These are phyloP conservation scores for Ophiocordyceps sinensis DNA, from an alignment of 2,329 filamentous ascomycete species.

Conservation along the genomic window DNA sequence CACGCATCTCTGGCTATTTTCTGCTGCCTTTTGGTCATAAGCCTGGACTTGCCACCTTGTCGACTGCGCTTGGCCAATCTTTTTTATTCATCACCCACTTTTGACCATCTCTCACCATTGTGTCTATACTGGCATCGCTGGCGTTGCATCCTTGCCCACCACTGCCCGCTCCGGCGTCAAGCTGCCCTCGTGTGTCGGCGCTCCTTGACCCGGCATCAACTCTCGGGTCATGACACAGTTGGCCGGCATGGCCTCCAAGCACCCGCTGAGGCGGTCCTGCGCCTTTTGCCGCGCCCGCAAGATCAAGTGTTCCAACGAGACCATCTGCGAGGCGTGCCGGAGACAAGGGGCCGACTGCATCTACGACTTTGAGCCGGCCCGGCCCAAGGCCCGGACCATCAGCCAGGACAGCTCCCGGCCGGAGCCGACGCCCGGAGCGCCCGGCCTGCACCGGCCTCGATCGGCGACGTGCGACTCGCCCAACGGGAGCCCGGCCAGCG, in stretches of 20 bases:
- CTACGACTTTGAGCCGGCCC: conserved; percentile 20
- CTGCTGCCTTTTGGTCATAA: background rate
- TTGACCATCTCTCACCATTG: too few relatives aligned
- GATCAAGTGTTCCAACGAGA: conserved; percentile 23
- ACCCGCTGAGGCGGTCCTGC: conserved; percentile 19
- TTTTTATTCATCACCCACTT: too few relatives aligned
- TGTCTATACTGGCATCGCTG: background rate
- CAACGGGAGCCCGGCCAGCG: conserved; percentile 10
- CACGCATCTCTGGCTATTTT: background rate
- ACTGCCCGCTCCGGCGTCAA: background rate
- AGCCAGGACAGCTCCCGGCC: conserved; percentile 12
- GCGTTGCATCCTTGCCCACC: background rate
- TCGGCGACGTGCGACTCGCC: conserved; percentile 12
- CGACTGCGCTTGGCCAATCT: background rate
- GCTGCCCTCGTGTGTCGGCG: background rate
- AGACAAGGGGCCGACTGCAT: conserved; percentile 22
- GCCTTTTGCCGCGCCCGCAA: conserved; percentile 22
- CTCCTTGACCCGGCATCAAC: background rate
- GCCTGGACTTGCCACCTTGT: background rate
- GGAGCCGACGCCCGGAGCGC: conserved; percentile 4
- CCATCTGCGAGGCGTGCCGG: conserved; percentile 21
- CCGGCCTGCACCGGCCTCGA: conserved; percentile 10
- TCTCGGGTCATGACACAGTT: background rate
- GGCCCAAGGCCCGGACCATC: conserved; percentile 13
- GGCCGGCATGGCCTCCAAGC: conserved; percentile 14